These are phyloP conservation scores for Hansenula anomala DNA, from an alignment of 1,139 yeast genomes.

Conservation along the genomic window DNA sequence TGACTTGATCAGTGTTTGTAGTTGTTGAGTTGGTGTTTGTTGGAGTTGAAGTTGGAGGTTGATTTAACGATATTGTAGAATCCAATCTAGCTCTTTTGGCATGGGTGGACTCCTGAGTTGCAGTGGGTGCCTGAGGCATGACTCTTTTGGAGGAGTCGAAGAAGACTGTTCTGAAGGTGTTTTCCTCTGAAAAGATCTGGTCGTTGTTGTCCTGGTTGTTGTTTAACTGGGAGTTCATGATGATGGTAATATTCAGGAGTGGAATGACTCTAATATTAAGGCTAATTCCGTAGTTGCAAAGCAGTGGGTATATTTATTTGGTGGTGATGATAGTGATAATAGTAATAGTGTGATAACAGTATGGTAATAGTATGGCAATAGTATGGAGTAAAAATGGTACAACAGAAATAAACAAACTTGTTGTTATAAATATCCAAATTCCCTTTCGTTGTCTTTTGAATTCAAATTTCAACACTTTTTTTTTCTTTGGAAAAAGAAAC, in stretches of 20 bases:
- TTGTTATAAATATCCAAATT: no score
- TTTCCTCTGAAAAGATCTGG: conserved; percentile 29
- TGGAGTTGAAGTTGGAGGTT: conserved; percentile 4
- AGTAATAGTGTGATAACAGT: no score
- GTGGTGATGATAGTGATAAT: background rate
- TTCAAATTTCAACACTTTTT: no score
- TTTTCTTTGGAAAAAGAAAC: no score
- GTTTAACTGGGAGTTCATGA: conserved; percentile 28
- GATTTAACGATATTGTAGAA: conserved; percentile 19
- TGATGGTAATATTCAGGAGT: background rate
- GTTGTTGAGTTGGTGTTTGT: conserved; percentile 1
- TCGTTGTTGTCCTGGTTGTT: conserved; percentile 30
- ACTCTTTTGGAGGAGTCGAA: conserved; percentile 26
- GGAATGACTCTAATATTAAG: background rate
- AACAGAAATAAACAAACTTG: no score
- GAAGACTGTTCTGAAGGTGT: conserved; percentile 26
- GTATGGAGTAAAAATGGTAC: no score
- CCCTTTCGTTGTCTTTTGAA: no score
- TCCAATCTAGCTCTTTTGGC: conserved; percentile 30
- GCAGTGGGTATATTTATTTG: no score
- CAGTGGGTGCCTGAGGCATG: conserved; percentile 11
- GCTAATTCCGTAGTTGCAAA: background rate
- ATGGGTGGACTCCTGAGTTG: conserved; percentile 16
- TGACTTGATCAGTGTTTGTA: conserved; percentile 2
- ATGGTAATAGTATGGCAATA: no score